A percentile compares a stretch with the other conserved stretches of the same genome.
Evolutionary conservation across 108 stramenopile genomes (phyloP).

Genomic region (Nitzschia putrida): DNA sequence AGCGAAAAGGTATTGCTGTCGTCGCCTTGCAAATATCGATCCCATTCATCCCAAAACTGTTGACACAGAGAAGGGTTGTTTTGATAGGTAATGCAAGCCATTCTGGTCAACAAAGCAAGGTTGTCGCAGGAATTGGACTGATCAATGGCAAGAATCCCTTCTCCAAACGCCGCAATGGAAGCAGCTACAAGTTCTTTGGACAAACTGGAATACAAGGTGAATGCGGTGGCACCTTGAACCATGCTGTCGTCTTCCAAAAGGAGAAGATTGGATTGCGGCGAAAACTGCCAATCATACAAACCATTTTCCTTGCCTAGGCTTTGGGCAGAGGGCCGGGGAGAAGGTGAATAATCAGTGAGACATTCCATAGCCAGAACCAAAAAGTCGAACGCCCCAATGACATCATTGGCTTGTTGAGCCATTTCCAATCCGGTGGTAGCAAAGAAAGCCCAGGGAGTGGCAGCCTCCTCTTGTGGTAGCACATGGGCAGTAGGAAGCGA

Average conservation of each 20-base stretch:
- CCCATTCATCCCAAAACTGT: conserved; percentile 66
- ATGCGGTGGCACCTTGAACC: conserved; percentile 13
- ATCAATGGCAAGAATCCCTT: conserved; percentile 20
- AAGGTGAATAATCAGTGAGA: conserved; percentile 19
- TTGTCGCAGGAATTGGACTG: conserved; percentile 46
- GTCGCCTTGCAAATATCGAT: conserved; percentile 28
- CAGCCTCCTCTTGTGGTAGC: background rate
- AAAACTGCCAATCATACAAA: conserved; percentile 40
- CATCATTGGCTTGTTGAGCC: conserved; percentile 51
- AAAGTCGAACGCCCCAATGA: conserved; percentile 59
- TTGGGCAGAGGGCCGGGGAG: background rate
- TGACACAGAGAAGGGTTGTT: conserved; percentile 53
- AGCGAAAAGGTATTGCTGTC: conserved; percentile 33
- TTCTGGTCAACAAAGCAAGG: conserved; percentile 56
- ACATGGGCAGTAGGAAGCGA: background rate
- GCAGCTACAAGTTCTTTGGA: conserved; percentile 59
- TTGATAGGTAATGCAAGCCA: conserved; percentile 48
- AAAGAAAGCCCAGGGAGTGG: conserved; percentile 25
- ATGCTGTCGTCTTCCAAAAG: conserved; percentile 8
- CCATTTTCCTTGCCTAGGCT: conserved; percentile 4
- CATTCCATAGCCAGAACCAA: conserved; percentile 38
- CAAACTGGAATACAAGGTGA: conserved; percentile 62
- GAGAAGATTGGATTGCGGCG: background rate
- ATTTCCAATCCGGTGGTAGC: conserved; percentile 40
- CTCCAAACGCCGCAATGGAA: conserved; percentile 51